A percentile compares a stretch with the other conserved stretches of the same genome.
Evolutionary conservation across 768 basidiomycete species (phyloP).

Genomic region (Wakefieldia striispora): DNA sequence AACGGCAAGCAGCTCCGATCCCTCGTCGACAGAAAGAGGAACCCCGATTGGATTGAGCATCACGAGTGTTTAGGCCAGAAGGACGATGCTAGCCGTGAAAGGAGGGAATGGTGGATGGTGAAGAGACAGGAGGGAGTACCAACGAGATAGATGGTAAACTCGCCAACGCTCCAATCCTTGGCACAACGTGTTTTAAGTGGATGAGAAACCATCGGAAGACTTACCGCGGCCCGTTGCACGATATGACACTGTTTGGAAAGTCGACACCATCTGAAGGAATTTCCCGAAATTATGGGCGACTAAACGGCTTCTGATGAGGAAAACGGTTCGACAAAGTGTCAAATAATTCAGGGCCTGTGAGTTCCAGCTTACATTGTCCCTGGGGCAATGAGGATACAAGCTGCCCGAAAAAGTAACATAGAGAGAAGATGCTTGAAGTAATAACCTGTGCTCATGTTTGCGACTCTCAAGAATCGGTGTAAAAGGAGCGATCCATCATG

Average conservation of each 20-base stretch:
- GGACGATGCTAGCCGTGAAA: neutral
- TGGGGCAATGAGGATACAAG: neutral
- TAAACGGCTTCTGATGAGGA: neutral
- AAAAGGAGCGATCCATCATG: too few species aligned
- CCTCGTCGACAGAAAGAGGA: constrained; percentile 4
- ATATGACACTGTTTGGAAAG: neutral
- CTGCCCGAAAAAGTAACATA: neutral
- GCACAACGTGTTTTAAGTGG: neutral
- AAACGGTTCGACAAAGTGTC: neutral
- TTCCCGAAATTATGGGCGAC: neutral
- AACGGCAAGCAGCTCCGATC: constrained; percentile 15
- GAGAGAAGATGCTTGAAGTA: neutral
- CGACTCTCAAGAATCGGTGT: neutral
- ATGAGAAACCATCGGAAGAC: neutral
- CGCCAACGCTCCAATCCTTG: neutral
- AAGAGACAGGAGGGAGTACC: too few species aligned
- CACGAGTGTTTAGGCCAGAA: neutral
- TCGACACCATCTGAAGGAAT: neutral
- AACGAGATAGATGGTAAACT: too few species aligned
- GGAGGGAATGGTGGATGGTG: neutral
- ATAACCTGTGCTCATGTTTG: neutral
- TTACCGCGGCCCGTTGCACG: neutral
- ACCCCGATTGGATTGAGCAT: neutral
- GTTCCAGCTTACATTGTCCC: neutral
- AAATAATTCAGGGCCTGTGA: constrained; percentile 2